A percentile compares a stretch with the other conserved stretches of the same genome.
phyloP scores from a whole-genome alignment of 768 basidiomycete genomes.

The Daedaleopsis sinensis region DNA sequence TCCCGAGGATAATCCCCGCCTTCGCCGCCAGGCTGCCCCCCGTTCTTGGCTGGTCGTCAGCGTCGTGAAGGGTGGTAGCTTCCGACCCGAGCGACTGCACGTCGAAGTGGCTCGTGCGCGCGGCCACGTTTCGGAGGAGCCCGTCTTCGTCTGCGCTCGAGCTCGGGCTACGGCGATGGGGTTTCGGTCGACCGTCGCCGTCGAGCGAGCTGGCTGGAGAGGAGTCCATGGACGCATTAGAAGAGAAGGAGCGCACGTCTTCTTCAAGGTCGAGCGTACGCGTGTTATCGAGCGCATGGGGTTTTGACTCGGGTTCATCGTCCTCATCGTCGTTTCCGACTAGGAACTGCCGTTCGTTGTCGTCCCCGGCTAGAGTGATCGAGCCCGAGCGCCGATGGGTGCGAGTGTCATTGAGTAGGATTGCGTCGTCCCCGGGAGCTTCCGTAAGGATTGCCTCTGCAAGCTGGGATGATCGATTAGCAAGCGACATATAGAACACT shows the following conservation, averaged over 20 bases:
- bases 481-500: not conserved
- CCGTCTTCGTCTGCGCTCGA: constrained; percentile 4
- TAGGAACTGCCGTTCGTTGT: constrained; percentile 34
- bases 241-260: constrained; percentile 33
- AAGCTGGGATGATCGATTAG: constrained; percentile 40
- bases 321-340: constrained; percentile 30
- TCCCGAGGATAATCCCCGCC: constrained; percentile 90
- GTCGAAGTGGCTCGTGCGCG: constrained; percentile 53
- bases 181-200: constrained; percentile 18
- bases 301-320: constrained; percentile 22
- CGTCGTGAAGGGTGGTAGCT: constrained; percentile 16
- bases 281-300: not conserved
- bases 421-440: constrained; percentile 36
- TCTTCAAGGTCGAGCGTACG: constrained; percentile 16
- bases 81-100: constrained; percentile 30
- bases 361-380: constrained; percentile 16
- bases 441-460: constrained; percentile 85
- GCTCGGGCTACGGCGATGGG: constrained; percentile 7
- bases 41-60: constrained; percentile 24
- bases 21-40: constrained; percentile 64
- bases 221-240: constrained; percentile 30
- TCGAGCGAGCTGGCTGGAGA: not conserved
- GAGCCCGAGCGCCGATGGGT: constrained; percentile 23
- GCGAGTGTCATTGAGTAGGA: constrained; percentile 44
- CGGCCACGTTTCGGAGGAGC: constrained; percentile 46